Percentiles rank a stretch among this genome's conserved stretches.
phyloP scores from a whole-genome alignment of 2,329 filamentous ascomycete species.

The Arthrobotrys megalospora region DNA sequence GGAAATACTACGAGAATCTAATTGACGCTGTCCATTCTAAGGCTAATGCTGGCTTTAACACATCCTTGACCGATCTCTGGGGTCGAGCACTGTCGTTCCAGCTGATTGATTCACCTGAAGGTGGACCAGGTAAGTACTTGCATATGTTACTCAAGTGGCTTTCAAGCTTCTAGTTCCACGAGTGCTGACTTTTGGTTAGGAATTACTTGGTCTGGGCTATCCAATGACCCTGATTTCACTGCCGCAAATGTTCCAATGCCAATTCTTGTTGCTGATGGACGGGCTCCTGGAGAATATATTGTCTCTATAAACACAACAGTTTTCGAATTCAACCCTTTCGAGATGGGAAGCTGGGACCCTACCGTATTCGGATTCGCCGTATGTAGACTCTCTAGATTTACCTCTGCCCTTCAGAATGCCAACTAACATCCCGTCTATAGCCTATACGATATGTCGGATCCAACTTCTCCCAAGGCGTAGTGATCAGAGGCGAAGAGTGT shows the following conservation, averaged over 20 bases:
- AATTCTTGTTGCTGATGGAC: constrained; percentile 79
- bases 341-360: constrained; percentile 83
- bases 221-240: constrained; percentile 74
- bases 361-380: constrained; percentile 76
- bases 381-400: constrained; percentile 5
- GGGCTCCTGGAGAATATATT: constrained; percentile 75
- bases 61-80: constrained; percentile 89
- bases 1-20: constrained; percentile 76
- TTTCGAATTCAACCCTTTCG: constrained; percentile 84
- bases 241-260: constrained; percentile 79
- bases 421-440: constrained; percentile 65
- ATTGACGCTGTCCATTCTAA: constrained; percentile 75
- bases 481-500: constrained; percentile 73
- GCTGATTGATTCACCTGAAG: constrained; percentile 40
- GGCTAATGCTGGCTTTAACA: constrained; percentile 75
- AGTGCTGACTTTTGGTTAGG: neutral
- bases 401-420: constrained; percentile 77
- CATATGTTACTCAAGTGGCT: constrained; percentile 67
- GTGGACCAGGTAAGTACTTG: constrained; percentile 78
- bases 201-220: constrained; percentile 87
- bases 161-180: constrained; percentile 71
- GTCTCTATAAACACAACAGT: constrained; percentile 81
- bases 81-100: constrained; percentile 48
- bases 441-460: constrained; percentile 81
- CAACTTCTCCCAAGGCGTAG: constrained; percentile 76